Conservation (phyloP, 2,329 filamentous ascomycete species). For the Colletotrichum brevisporum region DNA sequence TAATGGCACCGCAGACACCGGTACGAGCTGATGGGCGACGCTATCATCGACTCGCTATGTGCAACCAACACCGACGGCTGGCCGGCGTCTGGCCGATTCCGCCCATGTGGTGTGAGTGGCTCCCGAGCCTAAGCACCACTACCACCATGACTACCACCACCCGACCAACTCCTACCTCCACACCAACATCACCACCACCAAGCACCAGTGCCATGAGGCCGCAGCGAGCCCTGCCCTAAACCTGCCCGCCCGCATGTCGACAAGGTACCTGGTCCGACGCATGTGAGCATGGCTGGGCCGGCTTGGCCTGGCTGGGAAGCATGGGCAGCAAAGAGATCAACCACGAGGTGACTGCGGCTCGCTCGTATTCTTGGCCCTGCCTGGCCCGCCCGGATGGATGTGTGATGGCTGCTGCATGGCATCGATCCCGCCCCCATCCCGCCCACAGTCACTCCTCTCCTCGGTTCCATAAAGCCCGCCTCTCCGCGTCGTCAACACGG, state of each 20-base stretch:
- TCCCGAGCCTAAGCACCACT: slow-evolving; percentile 7
- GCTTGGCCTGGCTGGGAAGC: not conserved
- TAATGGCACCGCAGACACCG: not conserved
- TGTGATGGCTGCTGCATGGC: slow-evolving; percentile 28
- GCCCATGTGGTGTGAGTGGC: slow-evolving; percentile 14
- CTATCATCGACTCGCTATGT: not conserved
- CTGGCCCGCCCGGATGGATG: slow-evolving; percentile 44
- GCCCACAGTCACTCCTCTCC: not conserved
- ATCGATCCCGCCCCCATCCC: slow-evolving; percentile 8
- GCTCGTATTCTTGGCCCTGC: slow-evolving; percentile 21
- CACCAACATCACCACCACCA: not conserved
- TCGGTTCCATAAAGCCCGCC: slow-evolving; percentile 17
- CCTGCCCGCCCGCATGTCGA: slow-evolving; percentile 5
- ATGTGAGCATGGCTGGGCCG: not conserved
- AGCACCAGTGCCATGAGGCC: slow-evolving; percentile 20
- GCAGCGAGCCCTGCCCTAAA: slow-evolving; percentile 14
- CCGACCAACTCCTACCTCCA: not conserved
- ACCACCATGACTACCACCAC: not conserved
- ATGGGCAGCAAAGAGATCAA: slow-evolving; percentile 17
- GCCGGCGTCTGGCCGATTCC: slow-evolving; percentile 15
- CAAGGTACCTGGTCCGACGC: not conserved
- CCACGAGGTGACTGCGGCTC: slow-evolving; percentile 22
- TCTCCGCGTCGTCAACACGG: not conserved
- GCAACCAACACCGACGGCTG: not conserved
- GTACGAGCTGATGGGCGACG: slow-evolving; percentile 18